Base-by-base conservation (phyloP, 345 rosid genomes). In the Lumnitzera littorea region DNA sequence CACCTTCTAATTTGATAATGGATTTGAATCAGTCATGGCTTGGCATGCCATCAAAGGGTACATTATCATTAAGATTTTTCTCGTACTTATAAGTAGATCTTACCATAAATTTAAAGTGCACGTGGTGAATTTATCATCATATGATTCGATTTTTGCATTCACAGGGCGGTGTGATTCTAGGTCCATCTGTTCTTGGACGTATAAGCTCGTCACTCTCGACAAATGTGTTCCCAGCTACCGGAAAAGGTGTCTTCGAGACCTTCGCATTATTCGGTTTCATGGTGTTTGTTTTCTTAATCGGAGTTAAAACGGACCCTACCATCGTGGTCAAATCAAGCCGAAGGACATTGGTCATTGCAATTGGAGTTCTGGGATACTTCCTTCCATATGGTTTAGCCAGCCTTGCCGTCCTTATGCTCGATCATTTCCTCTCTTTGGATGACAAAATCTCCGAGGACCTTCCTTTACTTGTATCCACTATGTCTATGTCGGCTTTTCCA, bases 111-210 rank as follows among this genome's bases (percentile, higher is more conserved):
- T 20, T 20, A 20, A 20, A 0, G 20, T 20, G 20, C 20, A 20
- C 20, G 20, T 20, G 20, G 20, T 20, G 20, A 20, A 20, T 20
- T 20, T 20, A 20, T 20, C 20, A 20, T 20, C 20, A 20, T 20
- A 20, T 20, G 20, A 20, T 20, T 20, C 20, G 1, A 69, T 63
- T 63, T 54, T 14, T 55, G 24, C 50, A 20, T 48, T n/a, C 57
- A 46, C 72, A 79, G 83, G 83, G 66, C 29, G 80, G 83, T 24
- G 56, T 72, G 41, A 24, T 79, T 48, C 71, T 75, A 25, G 83
- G 83, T 56, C 83, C 80, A 52, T 72, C 80, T 4, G 27, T 79
- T 16, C 75, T 79, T 23, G 80, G 83, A 11, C 50, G 57, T 31
- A 20, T 20, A 0, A 58, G 53, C 71, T 1, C 50, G 11, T 20